Conservation (phyloP, 345 rosid genomes). For the Odontarrhena argentea region DNA sequence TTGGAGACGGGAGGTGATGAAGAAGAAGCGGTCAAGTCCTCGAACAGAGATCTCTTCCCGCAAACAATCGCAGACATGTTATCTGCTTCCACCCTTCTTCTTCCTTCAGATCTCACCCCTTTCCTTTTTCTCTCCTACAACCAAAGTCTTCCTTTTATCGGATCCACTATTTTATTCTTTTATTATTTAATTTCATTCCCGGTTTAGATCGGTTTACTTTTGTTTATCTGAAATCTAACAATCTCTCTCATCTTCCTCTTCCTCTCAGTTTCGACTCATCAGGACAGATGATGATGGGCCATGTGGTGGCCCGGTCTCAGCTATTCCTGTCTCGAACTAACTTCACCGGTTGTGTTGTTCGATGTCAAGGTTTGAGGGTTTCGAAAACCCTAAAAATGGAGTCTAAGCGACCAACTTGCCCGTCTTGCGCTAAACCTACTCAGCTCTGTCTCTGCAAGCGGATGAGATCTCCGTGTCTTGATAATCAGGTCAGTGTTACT, state of each 20-base stretch:
- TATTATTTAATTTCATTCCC: too few species aligned
- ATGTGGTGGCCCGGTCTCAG: slow-evolving; percentile 42
- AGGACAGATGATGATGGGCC: slow-evolving; percentile 41
- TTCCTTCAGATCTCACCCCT: slow-evolving; percentile 38
- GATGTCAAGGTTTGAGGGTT: slow-evolving; percentile 32
- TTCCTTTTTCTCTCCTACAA: neutral
- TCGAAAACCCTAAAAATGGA: slow-evolving; percentile 55
- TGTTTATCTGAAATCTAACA: too few species aligned
- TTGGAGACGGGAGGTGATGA: slow-evolving; percentile 63
- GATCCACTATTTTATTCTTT: too few species aligned
- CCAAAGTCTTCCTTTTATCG: too few species aligned
- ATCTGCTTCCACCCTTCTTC: slow-evolving; percentile 46
- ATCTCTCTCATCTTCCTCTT: neutral
- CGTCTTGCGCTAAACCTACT: slow-evolving; percentile 63
- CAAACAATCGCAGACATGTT: slow-evolving; percentile 95
- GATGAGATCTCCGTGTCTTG: slow-evolving; percentile 50
- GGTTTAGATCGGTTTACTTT: too few species aligned
- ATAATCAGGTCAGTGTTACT: slow-evolving; percentile 67
- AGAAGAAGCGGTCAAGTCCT: slow-evolving; percentile 63
- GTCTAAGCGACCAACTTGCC: slow-evolving; percentile 69
- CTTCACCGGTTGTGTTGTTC: slow-evolving; percentile 21
- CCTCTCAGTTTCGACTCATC: neutral
- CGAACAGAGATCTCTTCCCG: slow-evolving; percentile 91
- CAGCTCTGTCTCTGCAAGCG: slow-evolving; percentile 70
- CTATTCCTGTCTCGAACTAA: slow-evolving; percentile 16